Evolutionary conservation across 495 filamentous ascomycete genomes (phyloP).

Genomic region (Cetradonia linearis): DNA sequence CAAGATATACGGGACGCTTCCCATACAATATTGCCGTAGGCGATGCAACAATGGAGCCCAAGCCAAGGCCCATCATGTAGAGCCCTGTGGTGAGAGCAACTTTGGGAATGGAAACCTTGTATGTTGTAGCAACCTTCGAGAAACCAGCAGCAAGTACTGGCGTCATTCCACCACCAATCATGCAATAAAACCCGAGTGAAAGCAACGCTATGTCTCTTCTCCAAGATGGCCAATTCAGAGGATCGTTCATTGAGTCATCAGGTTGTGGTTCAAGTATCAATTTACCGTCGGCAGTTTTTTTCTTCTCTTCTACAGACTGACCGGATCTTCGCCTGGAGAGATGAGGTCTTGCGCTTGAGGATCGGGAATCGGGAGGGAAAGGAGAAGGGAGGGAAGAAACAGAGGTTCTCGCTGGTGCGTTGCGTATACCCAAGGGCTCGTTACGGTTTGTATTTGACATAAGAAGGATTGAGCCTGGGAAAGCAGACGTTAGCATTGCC

Average conservation of each 20-base stretch:
- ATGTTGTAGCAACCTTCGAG: slow-evolving; percentile 62
- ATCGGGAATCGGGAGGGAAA: slow-evolving; percentile 35
- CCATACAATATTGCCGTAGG: slow-evolving; percentile 88
- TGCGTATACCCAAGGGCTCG: slow-evolving; percentile 69
- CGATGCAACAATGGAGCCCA: slow-evolving; percentile 73
- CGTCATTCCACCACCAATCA: slow-evolving; percentile 90
- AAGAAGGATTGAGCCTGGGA: slow-evolving; percentile 67
- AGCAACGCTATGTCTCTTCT: slow-evolving; percentile 71
- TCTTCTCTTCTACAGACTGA: slow-evolving; percentile 42
- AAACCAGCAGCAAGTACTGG: slow-evolving; percentile 88
- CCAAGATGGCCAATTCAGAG: slow-evolving; percentile 84
- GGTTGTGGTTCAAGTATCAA: slow-evolving; percentile 90
- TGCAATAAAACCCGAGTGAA: slow-evolving; percentile 80
- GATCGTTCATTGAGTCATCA: slow-evolving; percentile 82
- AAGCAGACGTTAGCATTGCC: slow-evolving; percentile 8
- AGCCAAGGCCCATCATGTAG: slow-evolving; percentile 88
- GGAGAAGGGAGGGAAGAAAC: slow-evolving; percentile 61
- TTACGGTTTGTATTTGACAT: slow-evolving; percentile 62
- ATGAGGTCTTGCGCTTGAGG: slow-evolving; percentile 23
- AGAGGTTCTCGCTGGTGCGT: slow-evolving; percentile 64
- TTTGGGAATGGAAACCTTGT: slow-evolving; percentile 55
- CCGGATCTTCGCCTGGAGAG: slow-evolving; percentile 18
- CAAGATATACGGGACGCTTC: slow-evolving; percentile 85
- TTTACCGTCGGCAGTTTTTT: slow-evolving; percentile 69
- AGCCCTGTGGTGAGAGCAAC: slow-evolving; percentile 88